phyloP scores from a whole-genome alignment of 345 rosid species.

The Linum trigynum region DNA sequence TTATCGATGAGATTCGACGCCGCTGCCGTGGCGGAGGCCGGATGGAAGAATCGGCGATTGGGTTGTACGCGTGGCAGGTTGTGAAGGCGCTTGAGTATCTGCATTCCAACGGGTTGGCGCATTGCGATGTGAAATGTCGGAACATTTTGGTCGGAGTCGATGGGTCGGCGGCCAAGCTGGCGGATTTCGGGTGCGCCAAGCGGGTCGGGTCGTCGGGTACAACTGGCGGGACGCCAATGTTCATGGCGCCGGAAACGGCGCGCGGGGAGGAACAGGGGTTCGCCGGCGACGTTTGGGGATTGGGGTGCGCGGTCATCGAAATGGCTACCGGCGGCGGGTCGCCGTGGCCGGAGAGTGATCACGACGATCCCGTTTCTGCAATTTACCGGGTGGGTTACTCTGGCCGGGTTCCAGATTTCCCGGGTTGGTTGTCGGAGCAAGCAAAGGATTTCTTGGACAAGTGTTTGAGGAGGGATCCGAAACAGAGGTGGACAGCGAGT shows the following conservation, averaged over 20 bases:
- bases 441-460: conserved; percentile 40
- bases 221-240: conserved; percentile 41
- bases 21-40: conserved; percentile 30
- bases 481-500: conserved; percentile 38
- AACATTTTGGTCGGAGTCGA: conserved; percentile 32
- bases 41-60: conserved; percentile 32
- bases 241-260: conserved; percentile 68
- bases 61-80: conserved; percentile 36
- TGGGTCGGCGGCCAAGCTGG: conserved; percentile 39
- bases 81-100: conserved; percentile 44
- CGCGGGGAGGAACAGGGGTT: conserved; percentile 44
- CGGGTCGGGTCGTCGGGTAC: conserved; percentile 8
- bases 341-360: conserved; percentile 28
- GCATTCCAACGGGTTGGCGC: conserved; percentile 50
- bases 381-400: conserved; percentile 44
- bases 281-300: conserved; percentile 53
- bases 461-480: conserved; percentile 43
- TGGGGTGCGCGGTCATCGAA: conserved; percentile 51
- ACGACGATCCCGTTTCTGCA: conserved; percentile 33
- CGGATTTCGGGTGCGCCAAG: conserved; percentile 57
- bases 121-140: conserved; percentile 64
- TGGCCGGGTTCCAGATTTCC: conserved; percentile 30
- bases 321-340: conserved; percentile 40
- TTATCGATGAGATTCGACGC: conserved; percentile 31
- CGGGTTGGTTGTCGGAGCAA: conserved; percentile 28